Conservation (phyloP, 1,284 basidiomycete species). For the Gymnopus androsaceus region DNA sequence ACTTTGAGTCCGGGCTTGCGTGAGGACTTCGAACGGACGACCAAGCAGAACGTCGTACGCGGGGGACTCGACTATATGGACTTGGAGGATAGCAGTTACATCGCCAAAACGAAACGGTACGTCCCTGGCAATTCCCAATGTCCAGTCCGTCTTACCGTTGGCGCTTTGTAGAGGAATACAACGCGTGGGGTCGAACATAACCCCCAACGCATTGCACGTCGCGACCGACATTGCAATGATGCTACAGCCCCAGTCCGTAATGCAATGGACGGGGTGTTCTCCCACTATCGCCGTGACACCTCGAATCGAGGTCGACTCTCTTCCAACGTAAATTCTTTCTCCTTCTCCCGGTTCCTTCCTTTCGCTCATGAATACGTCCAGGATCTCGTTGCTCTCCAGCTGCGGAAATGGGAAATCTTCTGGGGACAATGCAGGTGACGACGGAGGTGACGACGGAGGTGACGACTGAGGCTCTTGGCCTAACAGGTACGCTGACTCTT, state of each 20-base stretch:
- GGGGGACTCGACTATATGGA: constrained; percentile 27
- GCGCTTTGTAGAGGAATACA: constrained; percentile 26
- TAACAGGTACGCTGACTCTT: too few relatives aligned
- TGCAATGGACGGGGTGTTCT: background rate
- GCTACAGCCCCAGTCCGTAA: constrained; percentile 24
- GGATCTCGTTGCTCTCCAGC: background rate
- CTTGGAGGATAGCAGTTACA: constrained; percentile 28
- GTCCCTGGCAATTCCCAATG: constrained; percentile 27
- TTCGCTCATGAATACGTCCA: background rate
- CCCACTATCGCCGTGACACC: background rate
- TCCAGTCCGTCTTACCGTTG: constrained; percentile 22
- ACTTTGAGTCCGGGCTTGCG: constrained; percentile 19
- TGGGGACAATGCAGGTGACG: too few relatives aligned
- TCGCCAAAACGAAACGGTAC: constrained; percentile 27
- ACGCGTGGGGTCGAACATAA: constrained; percentile 24
- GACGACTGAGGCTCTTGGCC: too few relatives aligned
- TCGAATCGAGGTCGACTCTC: background rate
- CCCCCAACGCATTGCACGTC: constrained; percentile 11
- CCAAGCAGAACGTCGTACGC: constrained; percentile 37
- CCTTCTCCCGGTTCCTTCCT: background rate
- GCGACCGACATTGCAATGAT: constrained; percentile 25
- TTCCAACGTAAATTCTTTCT: background rate
- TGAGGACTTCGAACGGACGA: constrained; percentile 34
- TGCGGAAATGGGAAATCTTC: background rate
- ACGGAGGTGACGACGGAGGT: too few relatives aligned